Evolutionary conservation across 495 filamentous ascomycete species (phyloP), one percentile per base, ranked within the genome.

Genomic region (Xylaria venustula): DNA sequence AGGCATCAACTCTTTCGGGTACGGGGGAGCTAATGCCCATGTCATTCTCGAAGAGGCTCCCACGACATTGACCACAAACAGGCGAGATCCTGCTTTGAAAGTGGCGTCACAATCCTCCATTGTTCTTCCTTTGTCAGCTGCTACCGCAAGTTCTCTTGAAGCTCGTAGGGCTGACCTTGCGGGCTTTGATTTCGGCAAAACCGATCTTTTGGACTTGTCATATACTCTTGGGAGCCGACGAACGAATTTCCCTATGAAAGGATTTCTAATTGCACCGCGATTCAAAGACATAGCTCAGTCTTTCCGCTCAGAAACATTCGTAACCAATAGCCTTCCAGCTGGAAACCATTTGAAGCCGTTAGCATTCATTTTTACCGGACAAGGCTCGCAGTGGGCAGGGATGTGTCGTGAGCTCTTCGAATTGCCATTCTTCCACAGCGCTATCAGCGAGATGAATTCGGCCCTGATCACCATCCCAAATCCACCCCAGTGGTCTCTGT

Each of bases 11-110:
- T 75, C 70, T 14, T 81, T 79, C 44, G 81, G 81, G 0, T 80
- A 73, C 46, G 80, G 80, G 0, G 79, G 80, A 9, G 61, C 78
- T 0, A 83, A 83, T 46, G 70, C 73, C 0, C 78, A 82, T 56
- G 70, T 62, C 0, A 69, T 80, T 11, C n/a, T 80, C 2, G 75
- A 80, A n/a, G n/a, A n/a, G n/a, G n/a, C n/a, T n/a, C n/a, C n/a
- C n/a, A n/a, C n/a, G n/a, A n/a, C n/a, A n/a, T n/a, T n/a, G n/a
- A n/a, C n/a, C n/a, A n/a, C n/a, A n/a, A n/a, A n/a, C n/a, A n/a
- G n/a, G n/a, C n/a, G n/a, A n/a, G n/a, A n/a, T 15, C 37, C 7
- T n/a, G 37, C n/a, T 3, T 41, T 3, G 7, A 14, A 41, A 11
- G 37, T 41, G 37, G 7, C 37, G 7, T 41, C 37, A 41, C 7